Percentiles rank a stretch among this genome's conserved stretches.
Conservation (phyloP, 2,329 filamentous ascomycete genomes). For the Fusarium verticillioides region DNA sequence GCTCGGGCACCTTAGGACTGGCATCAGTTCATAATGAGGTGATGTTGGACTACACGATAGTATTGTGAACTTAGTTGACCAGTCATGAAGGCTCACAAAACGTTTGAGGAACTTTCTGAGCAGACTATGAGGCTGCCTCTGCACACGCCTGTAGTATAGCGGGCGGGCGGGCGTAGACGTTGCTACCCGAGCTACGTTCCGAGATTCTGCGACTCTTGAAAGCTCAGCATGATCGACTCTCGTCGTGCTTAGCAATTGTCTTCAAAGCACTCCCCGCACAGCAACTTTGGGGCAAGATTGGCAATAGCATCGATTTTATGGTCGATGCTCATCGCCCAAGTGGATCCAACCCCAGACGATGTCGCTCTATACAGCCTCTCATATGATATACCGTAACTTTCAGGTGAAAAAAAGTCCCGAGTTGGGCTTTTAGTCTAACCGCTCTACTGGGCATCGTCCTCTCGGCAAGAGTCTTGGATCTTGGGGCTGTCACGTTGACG, state of each 20-base stretch:
- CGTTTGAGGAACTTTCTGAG: background rate
- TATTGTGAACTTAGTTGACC: conserved; percentile 14
- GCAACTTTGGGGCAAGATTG: conserved; percentile 4
- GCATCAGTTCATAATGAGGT: conserved; percentile 12
- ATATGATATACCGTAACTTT: background rate
- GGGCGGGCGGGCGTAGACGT: background rate
- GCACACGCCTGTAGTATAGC: background rate
- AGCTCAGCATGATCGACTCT: background rate
- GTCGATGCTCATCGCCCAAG: conserved; percentile 11
- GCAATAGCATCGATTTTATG: conserved; percentile 10
- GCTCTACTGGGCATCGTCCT: background rate
- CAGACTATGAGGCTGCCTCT: background rate
- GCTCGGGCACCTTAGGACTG: conserved; percentile 2
- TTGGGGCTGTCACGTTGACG: background rate
- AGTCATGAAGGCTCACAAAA: background rate
- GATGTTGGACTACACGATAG: background rate
- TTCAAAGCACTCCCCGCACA: background rate
- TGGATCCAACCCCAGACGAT: conserved; percentile 3
- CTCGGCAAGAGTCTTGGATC: background rate
- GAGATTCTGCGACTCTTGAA: background rate
- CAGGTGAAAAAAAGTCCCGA: background rate
- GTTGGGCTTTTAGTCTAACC: background rate
- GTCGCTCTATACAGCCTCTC: conserved; percentile 8
- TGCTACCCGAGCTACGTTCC: background rate
- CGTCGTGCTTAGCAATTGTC: background rate